These are phyloP conservation scores for Venturia oleaginea DNA, from an alignment of 2,329 filamentous ascomycete species.

Conservation along the genomic window DNA sequence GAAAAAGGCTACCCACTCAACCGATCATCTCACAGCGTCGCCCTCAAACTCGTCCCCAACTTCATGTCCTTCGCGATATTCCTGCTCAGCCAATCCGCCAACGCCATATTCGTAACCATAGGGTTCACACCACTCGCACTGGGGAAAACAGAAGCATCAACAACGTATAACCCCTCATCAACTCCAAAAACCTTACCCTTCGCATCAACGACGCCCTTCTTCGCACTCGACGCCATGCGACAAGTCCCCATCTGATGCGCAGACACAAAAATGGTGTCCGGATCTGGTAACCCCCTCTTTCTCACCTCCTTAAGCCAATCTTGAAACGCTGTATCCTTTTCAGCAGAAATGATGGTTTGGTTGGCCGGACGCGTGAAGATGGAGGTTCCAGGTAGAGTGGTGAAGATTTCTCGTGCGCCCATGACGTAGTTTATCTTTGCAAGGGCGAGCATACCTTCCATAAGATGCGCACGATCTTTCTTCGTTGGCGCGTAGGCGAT, in stretches of 20 bases:
- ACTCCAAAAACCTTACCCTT: slow-evolving; percentile 51
- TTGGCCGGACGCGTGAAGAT: slow-evolving; percentile 48
- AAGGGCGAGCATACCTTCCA: slow-evolving; percentile 62
- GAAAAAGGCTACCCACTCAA: neutral
- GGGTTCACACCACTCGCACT: slow-evolving; percentile 72
- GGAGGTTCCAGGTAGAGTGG: slow-evolving; percentile 51
- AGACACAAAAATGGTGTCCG: slow-evolving; percentile 49
- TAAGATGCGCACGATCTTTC: slow-evolving; percentile 62
- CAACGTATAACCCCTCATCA: slow-evolving; percentile 53
- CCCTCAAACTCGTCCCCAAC: neutral
- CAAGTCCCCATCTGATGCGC: slow-evolving; percentile 78
- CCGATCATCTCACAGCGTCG: neutral
- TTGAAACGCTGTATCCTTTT: slow-evolving; percentile 39
- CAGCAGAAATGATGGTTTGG: slow-evolving; percentile 17
- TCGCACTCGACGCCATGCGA: slow-evolving; percentile 51
- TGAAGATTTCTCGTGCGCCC: slow-evolving; percentile 72
- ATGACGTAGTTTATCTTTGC: slow-evolving; percentile 70
- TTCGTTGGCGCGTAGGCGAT: slow-evolving; percentile 62
- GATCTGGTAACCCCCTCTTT: slow-evolving; percentile 40
- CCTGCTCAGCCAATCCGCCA: slow-evolving; percentile 54
- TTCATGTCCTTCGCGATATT: slow-evolving; percentile 12
- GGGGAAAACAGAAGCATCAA: slow-evolving; percentile 68
- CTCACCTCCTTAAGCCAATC: slow-evolving; percentile 50
- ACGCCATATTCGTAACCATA: slow-evolving; percentile 69
- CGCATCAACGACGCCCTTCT: slow-evolving; percentile 36